A percentile compares a stretch with the other conserved stretches of the same genome.
These are phyloP conservation scores for Chamaenerion angustifolium DNA, from an alignment of 345 rosid genomes.

Conservation along the genomic window DNA sequence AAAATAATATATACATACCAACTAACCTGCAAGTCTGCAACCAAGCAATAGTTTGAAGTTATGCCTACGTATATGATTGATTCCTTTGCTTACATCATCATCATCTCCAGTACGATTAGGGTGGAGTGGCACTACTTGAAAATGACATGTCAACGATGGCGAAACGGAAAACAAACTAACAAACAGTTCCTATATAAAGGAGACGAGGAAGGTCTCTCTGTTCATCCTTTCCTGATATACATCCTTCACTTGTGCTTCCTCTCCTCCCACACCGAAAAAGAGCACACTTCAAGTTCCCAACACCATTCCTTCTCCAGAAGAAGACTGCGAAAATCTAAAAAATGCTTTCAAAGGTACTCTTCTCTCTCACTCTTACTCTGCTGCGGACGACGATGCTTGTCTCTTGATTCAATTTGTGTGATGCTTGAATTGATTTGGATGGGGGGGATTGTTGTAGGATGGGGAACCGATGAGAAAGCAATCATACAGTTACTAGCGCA, in stretches of 20 bases:
- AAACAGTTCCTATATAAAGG: no score
- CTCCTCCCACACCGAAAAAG: constrained; percentile 13
- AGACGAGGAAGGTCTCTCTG: neutral
- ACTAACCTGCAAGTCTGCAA: no score
- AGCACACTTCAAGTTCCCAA: constrained; percentile 45
- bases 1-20: no score
- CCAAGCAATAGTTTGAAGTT: no score
- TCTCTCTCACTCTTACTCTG: neutral
- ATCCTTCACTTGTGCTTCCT: neutral
- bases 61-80: no score
- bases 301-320: constrained; percentile 49
- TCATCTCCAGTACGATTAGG: no score
- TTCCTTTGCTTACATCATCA: no score
- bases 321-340: constrained; percentile 46
- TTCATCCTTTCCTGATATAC: neutral
- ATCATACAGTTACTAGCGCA: constrained; percentile 44
- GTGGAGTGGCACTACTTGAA: no score
- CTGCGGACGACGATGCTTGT: no score
- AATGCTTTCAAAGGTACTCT: constrained; percentile 52
- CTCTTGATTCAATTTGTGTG: no score
- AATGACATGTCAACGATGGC: neutral
- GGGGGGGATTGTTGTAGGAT: constrained; percentile 38
- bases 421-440: no score
- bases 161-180: no score
- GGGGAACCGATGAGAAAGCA: constrained; percentile 65